These are phyloP conservation scores for Acidiella bohemica DNA, from an alignment of 495 filamentous ascomycete species.

Conservation along the genomic window DNA sequence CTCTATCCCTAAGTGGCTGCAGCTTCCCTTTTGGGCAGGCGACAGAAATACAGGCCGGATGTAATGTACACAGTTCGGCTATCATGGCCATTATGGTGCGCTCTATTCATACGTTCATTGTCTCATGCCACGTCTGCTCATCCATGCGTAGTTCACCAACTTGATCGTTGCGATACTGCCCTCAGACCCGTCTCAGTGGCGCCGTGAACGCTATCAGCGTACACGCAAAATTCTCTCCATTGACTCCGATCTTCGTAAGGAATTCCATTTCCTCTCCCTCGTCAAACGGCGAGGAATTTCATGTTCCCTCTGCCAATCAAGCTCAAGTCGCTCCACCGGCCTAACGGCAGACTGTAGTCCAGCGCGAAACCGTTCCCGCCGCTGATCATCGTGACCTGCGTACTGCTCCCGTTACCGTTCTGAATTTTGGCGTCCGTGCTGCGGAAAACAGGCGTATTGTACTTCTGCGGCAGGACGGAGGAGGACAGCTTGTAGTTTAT, in stretches of 20 bases:
- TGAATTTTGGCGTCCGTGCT: conserved; percentile 9
- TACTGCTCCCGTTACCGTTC: conserved; percentile 7
- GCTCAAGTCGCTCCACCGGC: conserved; percentile 31
- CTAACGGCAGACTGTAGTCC: conserved; percentile 33
- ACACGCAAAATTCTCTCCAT: conserved; percentile 33
- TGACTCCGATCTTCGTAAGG: conserved; percentile 31
- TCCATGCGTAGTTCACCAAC: too few relatives aligned
- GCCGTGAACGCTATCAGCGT: conserved; percentile 38
- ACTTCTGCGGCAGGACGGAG: conserved; percentile 5
- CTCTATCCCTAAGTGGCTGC: too few relatives aligned
- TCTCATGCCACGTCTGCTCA: too few relatives aligned
- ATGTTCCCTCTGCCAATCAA: conserved; percentile 32
- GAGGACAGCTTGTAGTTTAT: conserved; percentile 38
- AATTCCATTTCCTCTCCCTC: conserved; percentile 28
- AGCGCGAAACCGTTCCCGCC: conserved; percentile 35
- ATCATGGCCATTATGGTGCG: too few relatives aligned
- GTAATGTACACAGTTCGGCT: too few relatives aligned
- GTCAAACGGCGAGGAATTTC: conserved; percentile 30
- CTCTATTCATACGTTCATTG: too few relatives aligned
- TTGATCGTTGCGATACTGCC: too few relatives aligned
- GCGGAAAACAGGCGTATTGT: neutral
- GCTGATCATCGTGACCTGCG: conserved; percentile 34
- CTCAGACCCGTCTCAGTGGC: too few relatives aligned
- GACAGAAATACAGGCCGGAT: too few relatives aligned
- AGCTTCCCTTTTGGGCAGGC: too few relatives aligned